Percentiles rank a stretch among this genome's conserved stretches.
Evolutionary conservation across 106 monocot species (phyloP).

Genomic region (Dendrobium chrysotoxum): DNA sequence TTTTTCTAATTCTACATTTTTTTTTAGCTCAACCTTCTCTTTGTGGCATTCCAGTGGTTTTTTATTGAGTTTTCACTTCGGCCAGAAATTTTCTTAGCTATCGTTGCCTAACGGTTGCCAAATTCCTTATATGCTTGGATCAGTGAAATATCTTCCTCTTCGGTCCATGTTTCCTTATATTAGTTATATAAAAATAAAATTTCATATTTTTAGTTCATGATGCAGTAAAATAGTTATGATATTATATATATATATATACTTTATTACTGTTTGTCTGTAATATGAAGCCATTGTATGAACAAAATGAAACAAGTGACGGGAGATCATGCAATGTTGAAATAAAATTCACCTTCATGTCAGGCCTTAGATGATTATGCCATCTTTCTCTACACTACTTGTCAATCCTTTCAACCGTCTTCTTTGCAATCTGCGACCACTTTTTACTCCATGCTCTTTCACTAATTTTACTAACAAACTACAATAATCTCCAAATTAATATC

Average conservation of each 20-base stretch:
- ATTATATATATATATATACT: no score
- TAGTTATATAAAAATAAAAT: no score
- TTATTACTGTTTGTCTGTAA: no score
- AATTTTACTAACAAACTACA: constrained; percentile 44
- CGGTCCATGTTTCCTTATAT: constrained; percentile 65
- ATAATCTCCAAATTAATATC: background rate
- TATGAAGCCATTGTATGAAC: no score
- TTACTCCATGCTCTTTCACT: constrained; percentile 66
- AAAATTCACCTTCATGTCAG: constrained; percentile 61
- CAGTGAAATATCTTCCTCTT: constrained; percentile 52
- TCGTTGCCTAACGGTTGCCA: constrained; percentile 68
- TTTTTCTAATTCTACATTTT: constrained; percentile 30
- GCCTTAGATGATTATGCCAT: constrained; percentile 86
- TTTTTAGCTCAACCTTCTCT: constrained; percentile 43
- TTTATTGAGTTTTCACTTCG: constrained; percentile 70
- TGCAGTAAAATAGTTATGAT: no score
- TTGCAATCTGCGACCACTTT: constrained; percentile 81
- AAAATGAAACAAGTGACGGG: no score
- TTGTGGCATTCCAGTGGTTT: constrained; percentile 83
- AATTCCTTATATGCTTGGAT: constrained; percentile 45
- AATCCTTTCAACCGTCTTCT: constrained; percentile 47
- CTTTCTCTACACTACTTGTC: constrained; percentile 92
- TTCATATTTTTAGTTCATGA: no score
- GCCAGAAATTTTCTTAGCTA: constrained; percentile 46
- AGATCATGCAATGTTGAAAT: background rate